These are phyloP conservation scores for Umbelopsis vinacea DNA, from an alignment of 192 early-diverging fungal genomes.

Conservation along the genomic window DNA sequence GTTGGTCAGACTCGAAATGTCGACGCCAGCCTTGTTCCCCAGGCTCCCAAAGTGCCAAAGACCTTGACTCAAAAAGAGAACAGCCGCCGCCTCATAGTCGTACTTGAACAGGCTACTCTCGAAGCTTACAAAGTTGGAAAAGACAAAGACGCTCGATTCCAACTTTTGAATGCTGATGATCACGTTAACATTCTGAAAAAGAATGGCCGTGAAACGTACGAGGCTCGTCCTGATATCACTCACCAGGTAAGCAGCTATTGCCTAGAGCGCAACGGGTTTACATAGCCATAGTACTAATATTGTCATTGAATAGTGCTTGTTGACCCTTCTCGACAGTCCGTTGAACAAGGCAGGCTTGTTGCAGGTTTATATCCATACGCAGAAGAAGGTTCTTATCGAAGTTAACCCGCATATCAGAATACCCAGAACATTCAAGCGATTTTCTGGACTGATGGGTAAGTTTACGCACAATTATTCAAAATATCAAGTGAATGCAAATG, in stretches of 20 bases:
- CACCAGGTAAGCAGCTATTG: constrained; percentile 71
- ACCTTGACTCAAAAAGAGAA: constrained; percentile 73
- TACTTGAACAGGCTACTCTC: constrained; percentile 87
- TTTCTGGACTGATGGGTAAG: constrained; percentile 94
- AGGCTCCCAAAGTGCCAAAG: constrained; percentile 82
- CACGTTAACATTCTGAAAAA: constrained; percentile 90
- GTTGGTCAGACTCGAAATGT: constrained; percentile 34
- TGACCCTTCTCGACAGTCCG: constrained; percentile 96
- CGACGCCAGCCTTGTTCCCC: constrained; percentile 59
- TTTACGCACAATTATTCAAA: neutral
- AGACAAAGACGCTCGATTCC: constrained; percentile 77
- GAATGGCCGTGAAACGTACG: constrained; percentile 73
- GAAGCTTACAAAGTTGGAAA: constrained; percentile 92
- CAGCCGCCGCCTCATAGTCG: constrained; percentile 87
- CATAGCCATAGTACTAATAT: neutral
- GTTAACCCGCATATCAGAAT: constrained; percentile 98
- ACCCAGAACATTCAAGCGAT: constrained; percentile 99
- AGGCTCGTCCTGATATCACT: constrained; percentile 92
- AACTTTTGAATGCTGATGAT: constrained; percentile 96
- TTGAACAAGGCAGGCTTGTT: constrained; percentile 98
- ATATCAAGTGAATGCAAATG: neutral
- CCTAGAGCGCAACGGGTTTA: neutral
- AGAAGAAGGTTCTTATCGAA: constrained; percentile 95
- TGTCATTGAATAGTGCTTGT: constrained; percentile 67
- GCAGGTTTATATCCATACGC: constrained; percentile 97